These are phyloP conservation scores for Entomophthora muscae DNA, from an alignment of 371 early-diverging fungal genomes.

Conservation along the genomic window DNA sequence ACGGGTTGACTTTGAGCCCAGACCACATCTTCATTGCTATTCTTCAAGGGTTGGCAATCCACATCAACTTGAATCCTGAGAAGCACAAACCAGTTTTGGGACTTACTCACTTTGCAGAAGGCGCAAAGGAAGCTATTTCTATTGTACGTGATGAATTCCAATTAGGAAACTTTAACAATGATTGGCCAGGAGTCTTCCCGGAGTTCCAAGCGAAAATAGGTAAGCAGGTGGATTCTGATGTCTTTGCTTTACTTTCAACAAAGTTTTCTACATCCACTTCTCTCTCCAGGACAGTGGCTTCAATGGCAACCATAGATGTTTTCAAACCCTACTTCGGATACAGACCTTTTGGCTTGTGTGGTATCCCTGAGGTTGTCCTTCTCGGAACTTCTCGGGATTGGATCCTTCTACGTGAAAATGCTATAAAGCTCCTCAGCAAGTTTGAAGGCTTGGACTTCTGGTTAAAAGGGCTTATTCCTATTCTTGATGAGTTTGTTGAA, in stretches of 20 bases:
- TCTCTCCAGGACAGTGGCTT: neutral
- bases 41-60: neutral
- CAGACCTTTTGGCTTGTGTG: neutral
- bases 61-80: neutral
- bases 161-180: neutral
- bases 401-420: neutral
- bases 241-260: neutral
- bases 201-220: neutral
- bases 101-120: too few species aligned
- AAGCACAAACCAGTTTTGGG: neutral
- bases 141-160: neutral
- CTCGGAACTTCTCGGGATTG: neutral
- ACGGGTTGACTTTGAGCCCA: neutral
- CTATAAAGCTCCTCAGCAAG: neutral
- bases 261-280: neutral
- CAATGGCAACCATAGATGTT: neutral
- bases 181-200: neutral
- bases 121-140: neutral
- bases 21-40: neutral
- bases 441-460: constrained; percentile 1
- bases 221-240: neutral
- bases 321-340: neutral
- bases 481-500: neutral
- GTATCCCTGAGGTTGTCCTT: neutral
- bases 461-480: neutral